Conservation (phyloP, 2,329 filamentous ascomycete genomes). For the Venturia aucupariae region DNA sequence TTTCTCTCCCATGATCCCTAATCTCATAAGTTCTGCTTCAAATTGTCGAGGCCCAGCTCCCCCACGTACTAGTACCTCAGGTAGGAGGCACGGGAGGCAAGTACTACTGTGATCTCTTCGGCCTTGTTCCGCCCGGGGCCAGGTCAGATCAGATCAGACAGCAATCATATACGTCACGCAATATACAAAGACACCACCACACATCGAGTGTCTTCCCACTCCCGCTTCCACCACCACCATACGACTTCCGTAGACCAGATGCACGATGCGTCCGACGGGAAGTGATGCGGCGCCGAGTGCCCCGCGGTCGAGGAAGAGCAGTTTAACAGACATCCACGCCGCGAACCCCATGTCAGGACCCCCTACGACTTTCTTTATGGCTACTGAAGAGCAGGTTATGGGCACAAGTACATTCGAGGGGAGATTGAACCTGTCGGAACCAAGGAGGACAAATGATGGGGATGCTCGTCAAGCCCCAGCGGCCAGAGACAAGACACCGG, state of each 20-base stretch:
- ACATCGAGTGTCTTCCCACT: not conserved
- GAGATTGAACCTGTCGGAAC: not conserved
- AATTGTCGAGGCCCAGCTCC: not conserved
- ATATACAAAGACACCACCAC: not conserved
- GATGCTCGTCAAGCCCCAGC: not conserved
- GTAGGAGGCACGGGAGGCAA: no score
- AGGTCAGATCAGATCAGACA: not conserved
- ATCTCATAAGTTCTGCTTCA: not conserved
- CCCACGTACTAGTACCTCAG: not conserved
- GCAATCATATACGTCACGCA: not conserved
- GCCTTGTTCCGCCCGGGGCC: not conserved
- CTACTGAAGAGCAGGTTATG: constrained; percentile 39
- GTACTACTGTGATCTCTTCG: no score
- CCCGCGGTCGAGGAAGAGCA: constrained; percentile 23
- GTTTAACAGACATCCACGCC: constrained; percentile 23
- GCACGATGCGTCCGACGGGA: constrained; percentile 1
- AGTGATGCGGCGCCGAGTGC: not conserved
- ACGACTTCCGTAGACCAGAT: not conserved
- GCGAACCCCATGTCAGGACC: not conserved
- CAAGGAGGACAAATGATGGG: not conserved
- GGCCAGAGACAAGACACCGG: constrained; percentile 34
- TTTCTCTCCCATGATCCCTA: no score
- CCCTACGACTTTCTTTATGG: constrained; percentile 49
- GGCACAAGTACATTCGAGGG: not conserved
- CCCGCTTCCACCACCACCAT: not conserved